These are phyloP conservation scores for Theileria equi DNA, from an alignment of 169 alveolate species.

Conservation along the genomic window DNA sequence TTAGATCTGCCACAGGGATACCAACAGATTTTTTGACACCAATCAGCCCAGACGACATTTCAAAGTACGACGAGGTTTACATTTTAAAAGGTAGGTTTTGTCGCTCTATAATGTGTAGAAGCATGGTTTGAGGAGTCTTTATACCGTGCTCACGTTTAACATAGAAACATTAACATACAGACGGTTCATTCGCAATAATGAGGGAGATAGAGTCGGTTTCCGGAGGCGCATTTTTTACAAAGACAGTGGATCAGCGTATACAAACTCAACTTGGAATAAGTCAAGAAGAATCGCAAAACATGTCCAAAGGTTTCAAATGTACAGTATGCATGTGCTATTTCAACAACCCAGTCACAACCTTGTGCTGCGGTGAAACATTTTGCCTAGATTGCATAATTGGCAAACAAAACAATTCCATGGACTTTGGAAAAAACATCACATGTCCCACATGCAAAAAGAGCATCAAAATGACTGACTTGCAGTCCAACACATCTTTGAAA, in stretches of 20 bases:
- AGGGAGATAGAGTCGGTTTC: constrained; percentile 80
- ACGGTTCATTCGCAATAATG: constrained; percentile 80
- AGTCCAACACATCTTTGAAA: constrained; percentile 47
- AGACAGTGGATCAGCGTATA: constrained; percentile 80
- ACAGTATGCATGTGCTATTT: constrained; percentile 74
- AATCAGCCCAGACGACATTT: constrained; percentile 73
- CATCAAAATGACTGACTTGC: constrained; percentile 33
- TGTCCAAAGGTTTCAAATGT: constrained; percentile 69
- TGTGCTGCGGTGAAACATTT: constrained; percentile 83
- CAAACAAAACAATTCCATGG: constrained; percentile 32
- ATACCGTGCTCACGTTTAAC: background rate
- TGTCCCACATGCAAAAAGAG: constrained; percentile 46
- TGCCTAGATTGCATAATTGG: constrained; percentile 72
- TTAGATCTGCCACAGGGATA: constrained; percentile 83
- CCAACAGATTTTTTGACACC: constrained; percentile 79
- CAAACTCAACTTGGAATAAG: constrained; percentile 72
- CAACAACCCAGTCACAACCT: constrained; percentile 75
- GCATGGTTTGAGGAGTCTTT: background rate
- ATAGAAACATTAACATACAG: constrained; percentile 25
- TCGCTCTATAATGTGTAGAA: background rate
- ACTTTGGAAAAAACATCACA: constrained; percentile 23
- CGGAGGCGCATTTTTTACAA: constrained; percentile 81
- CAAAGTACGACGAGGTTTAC: constrained; percentile 77
- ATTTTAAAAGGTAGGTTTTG: constrained; percentile 54
- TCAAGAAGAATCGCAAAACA: constrained; percentile 56